Evolutionary conservation across 2,329 filamentous ascomycete species (phyloP), one percentile per base, ranked within the genome.

Genomic region (Neophaeococcomyces aloes): DNA sequence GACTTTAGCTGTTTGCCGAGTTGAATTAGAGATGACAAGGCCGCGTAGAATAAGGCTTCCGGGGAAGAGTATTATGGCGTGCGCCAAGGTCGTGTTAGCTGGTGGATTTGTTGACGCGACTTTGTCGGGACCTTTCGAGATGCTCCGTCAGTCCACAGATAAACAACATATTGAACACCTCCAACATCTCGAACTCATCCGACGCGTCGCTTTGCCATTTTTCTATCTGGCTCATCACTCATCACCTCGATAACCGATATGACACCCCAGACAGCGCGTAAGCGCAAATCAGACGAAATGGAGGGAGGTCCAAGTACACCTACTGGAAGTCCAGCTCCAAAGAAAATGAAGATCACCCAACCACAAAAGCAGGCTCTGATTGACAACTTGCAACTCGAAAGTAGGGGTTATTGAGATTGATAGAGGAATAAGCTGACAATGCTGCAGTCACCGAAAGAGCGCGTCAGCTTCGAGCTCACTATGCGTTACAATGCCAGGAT

Each of bases 301-400:
- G 57, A 63, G 48, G 52, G 47, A 35, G 72, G 66, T 68, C 37
- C 63, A 59, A 42, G 59, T 54, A 48, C 67, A 17, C 67, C 68
- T 7, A 61, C 57, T 23, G 60, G 67, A 60, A 82, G 77, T 56
- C 81, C 81, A 2, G 71, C 74, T 43, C 81, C 74, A 63, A 82
- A 75, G 65, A 72, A 66, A 56, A 65, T 74, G 49, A 53, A 72
- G 33, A 74, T 89, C 50, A 79, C 78, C 2, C 61, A 76, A 44
- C 71, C 72, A 31, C 86, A 94, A 61, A 94, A 94, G 64, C 84
- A 91, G 63, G 82, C 83, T 8, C 68, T 94, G 40, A 81, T 94
- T 46, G 86, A 94, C 57, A 94, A 95, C 56, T 65, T 94, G 30
- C 86, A 94, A 59, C 72, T 94, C 31, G 87, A 95, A 65, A 78